Percentiles rank a stretch among this genome's conserved stretches.
Conservation (phyloP, 1,139 yeast species). For the Geotrichum phurueaensis region DNA sequence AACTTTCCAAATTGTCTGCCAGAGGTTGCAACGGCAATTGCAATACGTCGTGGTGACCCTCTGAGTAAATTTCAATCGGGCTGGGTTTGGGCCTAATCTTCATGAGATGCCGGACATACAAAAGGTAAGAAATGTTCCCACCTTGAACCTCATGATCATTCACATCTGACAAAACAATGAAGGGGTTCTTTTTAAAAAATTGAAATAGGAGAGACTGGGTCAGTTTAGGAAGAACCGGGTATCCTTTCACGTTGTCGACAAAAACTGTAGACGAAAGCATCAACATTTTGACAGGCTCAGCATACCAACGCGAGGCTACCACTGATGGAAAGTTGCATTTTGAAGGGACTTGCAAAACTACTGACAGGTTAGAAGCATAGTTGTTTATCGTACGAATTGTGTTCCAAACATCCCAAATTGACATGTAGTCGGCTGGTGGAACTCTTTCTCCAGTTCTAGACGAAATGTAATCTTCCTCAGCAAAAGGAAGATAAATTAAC, state of each 20-base stretch:
- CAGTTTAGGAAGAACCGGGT: conserved; percentile 55
- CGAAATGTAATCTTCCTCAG: conserved; percentile 38
- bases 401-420: conserved; percentile 70
- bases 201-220: conserved; percentile 44
- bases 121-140: conserved; percentile 44
- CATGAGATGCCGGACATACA: conserved; percentile 49
- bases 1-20: conserved; percentile 47
- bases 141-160: conserved; percentile 34
- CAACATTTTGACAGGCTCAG: conserved; percentile 57
- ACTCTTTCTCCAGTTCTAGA: conserved; percentile 30
- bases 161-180: conserved; percentile 33
- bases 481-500: conserved; percentile 40
- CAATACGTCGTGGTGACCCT: conserved; percentile 38
- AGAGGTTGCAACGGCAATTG: conserved; percentile 71
- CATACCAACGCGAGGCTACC: conserved; percentile 52
- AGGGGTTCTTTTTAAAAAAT: conserved; percentile 34
- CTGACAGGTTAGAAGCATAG: conserved; percentile 46
- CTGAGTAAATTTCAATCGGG: conserved; percentile 35
- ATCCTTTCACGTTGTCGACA: conserved; percentile 50
- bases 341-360: conserved; percentile 51
- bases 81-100: conserved; percentile 34
- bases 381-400: conserved; percentile 50
- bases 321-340: conserved; percentile 40
- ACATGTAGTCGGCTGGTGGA: conserved; percentile 47
- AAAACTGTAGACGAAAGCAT: conserved; percentile 50